phyloP scores from a whole-genome alignment of 345 rosid genomes.

The Reutealis trisperma region DNA sequence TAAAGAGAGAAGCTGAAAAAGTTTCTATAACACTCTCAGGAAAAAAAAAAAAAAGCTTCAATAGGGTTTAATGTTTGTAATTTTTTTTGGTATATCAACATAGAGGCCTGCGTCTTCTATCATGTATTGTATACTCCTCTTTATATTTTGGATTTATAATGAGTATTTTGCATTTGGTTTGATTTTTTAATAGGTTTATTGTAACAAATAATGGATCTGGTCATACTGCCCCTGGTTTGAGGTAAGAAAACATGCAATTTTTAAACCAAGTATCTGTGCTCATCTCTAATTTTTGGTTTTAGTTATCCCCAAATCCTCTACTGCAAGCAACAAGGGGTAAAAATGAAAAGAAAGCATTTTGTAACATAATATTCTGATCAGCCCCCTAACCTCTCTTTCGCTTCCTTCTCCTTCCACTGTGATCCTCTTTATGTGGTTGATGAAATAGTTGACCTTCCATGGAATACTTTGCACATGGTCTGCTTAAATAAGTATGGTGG shows the following conservation, averaged over 20 bases:
- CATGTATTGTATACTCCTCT: background rate
- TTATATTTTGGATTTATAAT: background rate
- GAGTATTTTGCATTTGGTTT: background rate
- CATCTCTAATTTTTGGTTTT: background rate
- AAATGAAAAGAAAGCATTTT: background rate
- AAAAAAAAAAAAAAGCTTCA: no score
- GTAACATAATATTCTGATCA: background rate
- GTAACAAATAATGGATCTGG: constrained; percentile 89
- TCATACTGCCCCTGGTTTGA: constrained; percentile 64
- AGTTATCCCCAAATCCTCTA: no score
- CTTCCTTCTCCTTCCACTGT: background rate
- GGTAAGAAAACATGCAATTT: constrained; percentile 43
- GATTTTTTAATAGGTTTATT: constrained; percentile 62
- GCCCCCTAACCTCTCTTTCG: background rate
- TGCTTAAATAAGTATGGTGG: constrained; percentile 2
- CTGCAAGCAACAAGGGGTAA: background rate
- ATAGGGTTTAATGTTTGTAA: background rate
- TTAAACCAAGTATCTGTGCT: background rate
- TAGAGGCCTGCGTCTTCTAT: background rate
- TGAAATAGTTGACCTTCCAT: background rate
- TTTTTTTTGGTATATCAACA: background rate
- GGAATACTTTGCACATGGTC: background rate
- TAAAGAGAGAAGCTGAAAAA: background rate
- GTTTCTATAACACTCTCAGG: background rate
- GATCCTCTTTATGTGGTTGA: background rate